Evolutionary conservation across 208 protist species (phyloP).

Genomic region (Leishmania arabica): DNA sequence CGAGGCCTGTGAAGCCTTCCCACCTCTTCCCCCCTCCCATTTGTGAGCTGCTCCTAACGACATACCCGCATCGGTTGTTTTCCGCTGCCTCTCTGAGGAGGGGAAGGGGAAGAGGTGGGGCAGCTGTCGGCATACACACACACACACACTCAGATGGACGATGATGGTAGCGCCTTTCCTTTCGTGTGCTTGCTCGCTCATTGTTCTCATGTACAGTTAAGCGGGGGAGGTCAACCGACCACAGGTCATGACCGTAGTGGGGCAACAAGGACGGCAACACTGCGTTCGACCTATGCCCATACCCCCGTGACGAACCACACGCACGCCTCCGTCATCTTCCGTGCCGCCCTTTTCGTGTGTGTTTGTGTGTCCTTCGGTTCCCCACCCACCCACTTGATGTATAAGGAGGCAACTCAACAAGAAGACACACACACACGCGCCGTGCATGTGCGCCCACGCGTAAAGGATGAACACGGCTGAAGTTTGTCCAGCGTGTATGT

Average conservation of each 20-base stretch:
- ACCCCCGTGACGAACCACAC: background rate
- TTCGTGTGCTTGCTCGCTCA: background rate
- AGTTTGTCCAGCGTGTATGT: too few species aligned
- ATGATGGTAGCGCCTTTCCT: background rate
- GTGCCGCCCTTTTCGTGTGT: too few species aligned
- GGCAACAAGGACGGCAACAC: background rate
- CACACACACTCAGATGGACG: background rate
- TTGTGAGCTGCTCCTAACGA: background rate
- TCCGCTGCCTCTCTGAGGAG: background rate
- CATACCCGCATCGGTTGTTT: background rate
- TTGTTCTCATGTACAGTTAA: conserved; percentile 1
- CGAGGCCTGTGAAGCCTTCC: background rate
- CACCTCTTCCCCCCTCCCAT: background rate
- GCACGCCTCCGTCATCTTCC: background rate
- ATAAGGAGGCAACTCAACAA: background rate
- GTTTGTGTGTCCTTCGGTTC: too few species aligned
- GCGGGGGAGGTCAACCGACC: background rate
- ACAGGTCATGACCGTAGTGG: background rate
- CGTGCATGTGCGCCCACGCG: too few species aligned
- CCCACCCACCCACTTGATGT: background rate
- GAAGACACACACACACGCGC: background rate
- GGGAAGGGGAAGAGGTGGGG: background rate
- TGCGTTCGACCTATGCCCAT: background rate
- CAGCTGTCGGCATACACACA: background rate
- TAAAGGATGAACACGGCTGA: too few species aligned